phyloP scores from a whole-genome alignment of 1,284 basidiomycete genomes.

The Fomitiporia mediterranea region DNA sequence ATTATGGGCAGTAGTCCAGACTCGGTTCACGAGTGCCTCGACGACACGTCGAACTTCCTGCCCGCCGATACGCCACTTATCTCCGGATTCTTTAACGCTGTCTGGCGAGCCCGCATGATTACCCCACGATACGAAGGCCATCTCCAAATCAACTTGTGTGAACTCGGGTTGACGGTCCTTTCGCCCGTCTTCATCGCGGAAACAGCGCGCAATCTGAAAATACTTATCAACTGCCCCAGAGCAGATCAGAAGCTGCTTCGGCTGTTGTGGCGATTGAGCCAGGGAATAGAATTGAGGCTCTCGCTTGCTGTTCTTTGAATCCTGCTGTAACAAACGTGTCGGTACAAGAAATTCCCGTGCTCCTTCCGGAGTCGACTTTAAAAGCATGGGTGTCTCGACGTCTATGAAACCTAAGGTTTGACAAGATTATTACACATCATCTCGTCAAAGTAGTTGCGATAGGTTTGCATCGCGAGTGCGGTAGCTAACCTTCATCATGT shows the following conservation, averaged over 20 bases:
- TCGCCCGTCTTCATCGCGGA: slow-evolving; percentile 91
- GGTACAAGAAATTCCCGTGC: slow-evolving; percentile 94
- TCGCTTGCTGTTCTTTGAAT: not conserved
- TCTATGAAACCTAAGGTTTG: slow-evolving; percentile 69
- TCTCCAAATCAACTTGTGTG: slow-evolving; percentile 94
- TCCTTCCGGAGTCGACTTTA: slow-evolving; percentile 91
- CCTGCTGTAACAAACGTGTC: slow-evolving; percentile 45
- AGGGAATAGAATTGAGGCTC: slow-evolving; percentile 79
- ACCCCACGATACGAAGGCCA: slow-evolving; percentile 90
- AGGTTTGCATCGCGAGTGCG: too few relatives aligned
- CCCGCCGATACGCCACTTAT: slow-evolving; percentile 81
- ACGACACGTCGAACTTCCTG: slow-evolving; percentile 71
- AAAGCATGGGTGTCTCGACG: slow-evolving; percentile 90
- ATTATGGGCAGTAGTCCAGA: slow-evolving; percentile 62
- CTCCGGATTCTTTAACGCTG: slow-evolving; percentile 18
- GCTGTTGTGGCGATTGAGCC: slow-evolving; percentile 93
- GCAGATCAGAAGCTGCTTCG: slow-evolving; percentile 89
- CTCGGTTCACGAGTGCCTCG: slow-evolving; percentile 63
- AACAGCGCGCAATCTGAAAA: slow-evolving; percentile 91
- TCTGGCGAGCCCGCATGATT: slow-evolving; percentile 20
- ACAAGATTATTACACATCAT: slow-evolving; percentile 9
- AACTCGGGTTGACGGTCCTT: slow-evolving; percentile 96
- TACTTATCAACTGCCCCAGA: slow-evolving; percentile 89
- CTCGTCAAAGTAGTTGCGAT: not conserved
- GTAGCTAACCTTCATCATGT: slow-evolving; percentile 61